Evolutionary conservation across 805 yeast genomes (phyloP).

Genomic region (Lipomyces anomalus): DNA sequence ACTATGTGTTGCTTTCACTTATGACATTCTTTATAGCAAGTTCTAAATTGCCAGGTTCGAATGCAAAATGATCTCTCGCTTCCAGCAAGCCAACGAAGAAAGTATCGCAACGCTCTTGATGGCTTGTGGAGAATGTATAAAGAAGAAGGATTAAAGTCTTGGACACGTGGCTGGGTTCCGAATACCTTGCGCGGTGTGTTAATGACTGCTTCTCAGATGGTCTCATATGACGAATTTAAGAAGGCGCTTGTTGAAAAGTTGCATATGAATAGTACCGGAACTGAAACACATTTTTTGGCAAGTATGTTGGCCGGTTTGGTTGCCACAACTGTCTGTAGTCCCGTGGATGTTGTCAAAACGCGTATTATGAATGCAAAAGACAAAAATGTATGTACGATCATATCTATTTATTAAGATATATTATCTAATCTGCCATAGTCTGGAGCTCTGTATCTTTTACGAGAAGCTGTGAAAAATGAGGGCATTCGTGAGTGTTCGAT

Average conservation of each 20-base stretch:
- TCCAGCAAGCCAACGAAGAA: constrained; percentile 58
- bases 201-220: constrained; percentile 90
- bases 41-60: constrained; percentile 7
- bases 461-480: constrained; percentile 54
- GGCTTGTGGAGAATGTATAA: constrained; percentile 56
- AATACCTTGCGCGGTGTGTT: constrained; percentile 73
- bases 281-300: constrained; percentile 70
- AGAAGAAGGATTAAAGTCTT: constrained; percentile 55
- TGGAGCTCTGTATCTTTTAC: constrained; percentile 48
- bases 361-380: constrained; percentile 65
- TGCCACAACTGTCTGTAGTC: constrained; percentile 88
- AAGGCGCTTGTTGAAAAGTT: constrained; percentile 46
- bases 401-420: constrained; percentile 31
- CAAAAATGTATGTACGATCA: constrained; percentile 17
- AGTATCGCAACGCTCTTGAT: constrained; percentile 71
- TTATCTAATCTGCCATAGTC: constrained; percentile 26
- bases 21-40: background rate
- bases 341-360: constrained; percentile 87
- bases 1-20: constrained; percentile 35
- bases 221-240: constrained; percentile 75
- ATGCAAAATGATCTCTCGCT: constrained; percentile 84
- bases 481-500: constrained; percentile 48
- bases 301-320: constrained; percentile 77
- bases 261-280: constrained; percentile 52
- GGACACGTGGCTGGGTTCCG: constrained; percentile 72